Evolutionary conservation across 495 filamentous ascomycete genomes (phyloP), one percentile per base, ranked within the genome.

Genomic region (Penicillium samsonianum): DNA sequence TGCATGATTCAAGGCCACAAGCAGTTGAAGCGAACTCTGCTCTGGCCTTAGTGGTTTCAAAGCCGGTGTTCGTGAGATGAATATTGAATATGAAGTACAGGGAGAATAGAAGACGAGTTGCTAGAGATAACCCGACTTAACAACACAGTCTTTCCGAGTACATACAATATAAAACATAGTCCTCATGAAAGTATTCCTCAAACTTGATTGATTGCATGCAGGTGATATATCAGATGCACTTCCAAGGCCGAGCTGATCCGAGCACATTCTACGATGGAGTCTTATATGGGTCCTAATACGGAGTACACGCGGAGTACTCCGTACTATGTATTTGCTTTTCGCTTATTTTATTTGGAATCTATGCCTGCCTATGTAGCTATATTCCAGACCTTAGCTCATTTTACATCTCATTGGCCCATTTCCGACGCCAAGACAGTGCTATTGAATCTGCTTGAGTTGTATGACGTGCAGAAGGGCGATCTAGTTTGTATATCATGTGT

Each of bases 51-150:
- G 45, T 44, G 53, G 45, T 22, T 49, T 53, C 42, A 45, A 46
- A 57, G 55, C 55, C 35, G 26, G 47, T 42, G 25, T 48, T n/a
- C 45, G 50, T 53, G 59, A 48, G 47, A 52, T 42, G 23, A 55
- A 55, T 41, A 30, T 60, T 50, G 46, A 50, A 55, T 50, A 61
- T 58, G 50, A 55, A 53, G 59, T 59, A 62, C 33, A 61, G 54
- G 60, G 61, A 50, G 47, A 53, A 60, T 58, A 59, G 50, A 62
- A 43, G 49, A 52, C 35, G 19, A 55, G 53, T 47, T 46, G 57
- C 50, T 64, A 64, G 62, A 55, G 35, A 60, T 60, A 40, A 49
- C 53, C 58, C n/a, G 40, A 50, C 47, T 53, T 52, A 45, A 58
- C 12, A 40, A 58, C 9, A 37, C 42, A 16, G 46, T 63, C 63